A percentile compares a stretch with the other conserved stretches of the same genome.
Evolutionary conservation across 371 early-diverging fungal species (phyloP).

Genomic region (Apophysomyces trapeziformis): DNA sequence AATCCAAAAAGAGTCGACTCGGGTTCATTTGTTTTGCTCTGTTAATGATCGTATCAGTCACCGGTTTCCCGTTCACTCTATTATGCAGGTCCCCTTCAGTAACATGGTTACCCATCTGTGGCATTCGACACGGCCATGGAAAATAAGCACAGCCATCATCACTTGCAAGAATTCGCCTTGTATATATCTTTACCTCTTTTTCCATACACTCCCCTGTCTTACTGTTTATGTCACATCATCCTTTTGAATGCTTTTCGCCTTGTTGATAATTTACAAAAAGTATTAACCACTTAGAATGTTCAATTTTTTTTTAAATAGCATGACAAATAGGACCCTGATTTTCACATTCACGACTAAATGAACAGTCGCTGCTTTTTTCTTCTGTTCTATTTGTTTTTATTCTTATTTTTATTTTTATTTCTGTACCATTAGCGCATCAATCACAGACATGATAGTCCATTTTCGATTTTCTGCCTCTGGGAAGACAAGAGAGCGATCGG

Average conservation of each 20-base stretch:
- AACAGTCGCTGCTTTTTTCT: background rate
- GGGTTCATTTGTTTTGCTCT: background rate
- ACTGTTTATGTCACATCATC: background rate
- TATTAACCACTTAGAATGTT: background rate
- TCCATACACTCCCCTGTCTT: background rate
- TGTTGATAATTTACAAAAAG: background rate
- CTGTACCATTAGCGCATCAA: constrained; percentile 59
- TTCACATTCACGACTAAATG: no score
- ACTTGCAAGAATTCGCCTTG: no score
- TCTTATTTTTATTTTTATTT: constrained; percentile 14
- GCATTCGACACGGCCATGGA: background rate
- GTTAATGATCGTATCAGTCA: background rate
- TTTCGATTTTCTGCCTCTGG: constrained; percentile 91
- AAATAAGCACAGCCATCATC: no score
- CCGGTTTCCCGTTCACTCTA: background rate
- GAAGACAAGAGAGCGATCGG: constrained; percentile 81
- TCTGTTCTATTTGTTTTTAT: no score
- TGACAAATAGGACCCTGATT: no score
- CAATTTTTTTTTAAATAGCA: no score
- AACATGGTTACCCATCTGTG: background rate
- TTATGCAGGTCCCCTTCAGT: background rate
- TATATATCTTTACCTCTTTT: no score
- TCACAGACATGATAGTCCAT: constrained; percentile 87
- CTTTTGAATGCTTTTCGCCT: background rate
- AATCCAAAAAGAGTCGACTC: background rate